Evolutionary conservation across 352 stramenopile species (phyloP), one percentile per base, ranked within the genome.

Genomic region (Pythium diclinum): DNA sequence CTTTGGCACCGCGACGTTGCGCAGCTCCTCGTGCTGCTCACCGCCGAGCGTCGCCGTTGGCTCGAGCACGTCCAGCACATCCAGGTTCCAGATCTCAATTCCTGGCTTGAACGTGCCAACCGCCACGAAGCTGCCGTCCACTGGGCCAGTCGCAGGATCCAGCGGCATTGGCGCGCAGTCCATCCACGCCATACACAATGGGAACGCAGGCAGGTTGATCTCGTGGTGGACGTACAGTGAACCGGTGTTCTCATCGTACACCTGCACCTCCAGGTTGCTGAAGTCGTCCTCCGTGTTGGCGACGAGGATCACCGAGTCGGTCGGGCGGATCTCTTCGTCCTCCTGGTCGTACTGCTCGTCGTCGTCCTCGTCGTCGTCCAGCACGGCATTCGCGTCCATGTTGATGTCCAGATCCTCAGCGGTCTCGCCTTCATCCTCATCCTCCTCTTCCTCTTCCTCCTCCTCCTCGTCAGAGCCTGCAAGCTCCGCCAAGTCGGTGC

Each of bases 61-160:
- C 75, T 99, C 98, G 5, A 99, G 75, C 14, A 98, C 92, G 77
- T 99, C 98, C 52, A 99, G 77, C 17, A 99, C 94, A 72, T 99
- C 97, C 2, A 99, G 79, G 75, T 99, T 98, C 97, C 98, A 99
- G 73, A 99, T 98, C 78, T 99, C 98, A 81, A 99, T 99, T n/a
- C 91, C 97, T 0, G 97, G 88, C 66, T 98, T 93, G 76, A 99
- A 99, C 14, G 97, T 99, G 34, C 98, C 98, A n/a, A 99, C 95
- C 0, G 98, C 98, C 11, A 98, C 96, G 72, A 97, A 99, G 79
- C 97, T 99, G 36, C 96, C 97, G 28, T 92, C 83, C 25, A 94
- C 76, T 11, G 85, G 82, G 6, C 87, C 87, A 14, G 73, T 83
- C 7, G 63, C 69, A 8, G 82, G 73, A 63, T 92, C 58, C 11